Percentiles rank a stretch among this genome's conserved stretches.
Conservation (phyloP, 176 grass and related monocot species). For the Stipa capillata region DNA sequence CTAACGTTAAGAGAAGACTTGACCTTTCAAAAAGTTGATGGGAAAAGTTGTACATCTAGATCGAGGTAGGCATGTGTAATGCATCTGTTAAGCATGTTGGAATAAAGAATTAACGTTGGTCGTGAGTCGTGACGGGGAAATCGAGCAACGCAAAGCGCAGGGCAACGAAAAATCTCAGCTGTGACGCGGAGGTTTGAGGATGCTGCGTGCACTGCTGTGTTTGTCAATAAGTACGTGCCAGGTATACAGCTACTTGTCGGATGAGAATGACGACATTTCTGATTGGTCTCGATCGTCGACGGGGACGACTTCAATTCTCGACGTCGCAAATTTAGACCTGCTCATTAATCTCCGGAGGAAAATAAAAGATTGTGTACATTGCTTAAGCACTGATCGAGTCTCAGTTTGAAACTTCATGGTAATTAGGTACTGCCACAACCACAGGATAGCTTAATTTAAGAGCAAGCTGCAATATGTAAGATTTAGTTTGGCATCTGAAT, state of each 20-base stretch:
- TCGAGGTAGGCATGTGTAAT: neutral
- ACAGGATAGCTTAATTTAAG: no score
- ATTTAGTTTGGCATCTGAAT: no score
- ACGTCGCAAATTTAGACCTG: neutral
- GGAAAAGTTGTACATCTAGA: neutral
- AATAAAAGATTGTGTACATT: no score
- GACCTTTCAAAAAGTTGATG: neutral
- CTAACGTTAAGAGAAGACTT: neutral
- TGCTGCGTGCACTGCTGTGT: neutral
- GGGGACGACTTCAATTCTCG: neutral
- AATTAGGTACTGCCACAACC: no score
- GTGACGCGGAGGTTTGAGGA: slow-evolving; percentile 8
- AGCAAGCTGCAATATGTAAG: no score
- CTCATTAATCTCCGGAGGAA: neutral
- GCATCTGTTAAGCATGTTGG: neutral
- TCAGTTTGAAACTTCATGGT: no score
- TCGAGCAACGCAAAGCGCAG: neutral
- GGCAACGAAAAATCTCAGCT: neutral
- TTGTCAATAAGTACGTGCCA: neutral
- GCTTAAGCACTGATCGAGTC: no score
- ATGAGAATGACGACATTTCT: neutral
- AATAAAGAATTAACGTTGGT: neutral
- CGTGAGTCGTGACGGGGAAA: neutral
- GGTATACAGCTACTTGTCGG: neutral
- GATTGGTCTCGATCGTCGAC: neutral